These are phyloP conservation scores for Solioccasus polychromus DNA, from an alignment of 768 basidiomycete genomes.

Conservation along the genomic window DNA sequence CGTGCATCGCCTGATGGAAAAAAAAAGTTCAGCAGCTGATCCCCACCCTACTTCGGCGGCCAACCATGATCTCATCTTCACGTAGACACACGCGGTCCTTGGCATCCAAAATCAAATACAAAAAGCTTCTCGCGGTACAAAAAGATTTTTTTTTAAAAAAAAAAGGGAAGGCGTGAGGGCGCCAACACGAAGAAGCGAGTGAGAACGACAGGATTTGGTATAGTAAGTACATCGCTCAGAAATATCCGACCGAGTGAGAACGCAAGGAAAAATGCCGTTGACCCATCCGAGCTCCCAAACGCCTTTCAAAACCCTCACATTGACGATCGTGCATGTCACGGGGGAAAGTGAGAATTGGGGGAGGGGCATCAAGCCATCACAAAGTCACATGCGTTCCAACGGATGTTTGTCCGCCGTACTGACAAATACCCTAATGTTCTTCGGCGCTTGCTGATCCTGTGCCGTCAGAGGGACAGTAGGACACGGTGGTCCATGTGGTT, in stretches of 20 bases:
- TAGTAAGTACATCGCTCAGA: no score
- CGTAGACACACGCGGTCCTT: background rate
- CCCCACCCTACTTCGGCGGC: background rate
- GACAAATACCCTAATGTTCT: constrained; percentile 58
- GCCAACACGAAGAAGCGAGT: constrained; percentile 1
- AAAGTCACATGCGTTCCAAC: constrained; percentile 54
- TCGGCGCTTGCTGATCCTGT: constrained; percentile 24
- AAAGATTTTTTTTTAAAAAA: no score
- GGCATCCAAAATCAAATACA: constrained; percentile 20
- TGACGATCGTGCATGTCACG: background rate
- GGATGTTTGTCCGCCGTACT: constrained; percentile 77
- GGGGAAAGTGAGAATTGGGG: background rate
- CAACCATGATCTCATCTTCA: background rate
- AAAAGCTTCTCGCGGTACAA: constrained; percentile 16
- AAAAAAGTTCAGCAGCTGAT: background rate
- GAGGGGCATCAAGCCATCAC: background rate
- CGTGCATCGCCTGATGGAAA: background rate
- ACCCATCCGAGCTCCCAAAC: background rate
- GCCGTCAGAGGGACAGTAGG: constrained; percentile 26
- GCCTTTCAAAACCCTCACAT: constrained; percentile 5
- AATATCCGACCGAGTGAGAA: constrained; percentile 1
- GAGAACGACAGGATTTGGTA: no score
- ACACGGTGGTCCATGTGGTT: constrained; percentile 25
- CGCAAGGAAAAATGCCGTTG: background rate
- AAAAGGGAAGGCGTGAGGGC: no score